Base-by-base conservation (phyloP, 768 basidiomycete genomes). In the Mycena belliarum region DNA sequence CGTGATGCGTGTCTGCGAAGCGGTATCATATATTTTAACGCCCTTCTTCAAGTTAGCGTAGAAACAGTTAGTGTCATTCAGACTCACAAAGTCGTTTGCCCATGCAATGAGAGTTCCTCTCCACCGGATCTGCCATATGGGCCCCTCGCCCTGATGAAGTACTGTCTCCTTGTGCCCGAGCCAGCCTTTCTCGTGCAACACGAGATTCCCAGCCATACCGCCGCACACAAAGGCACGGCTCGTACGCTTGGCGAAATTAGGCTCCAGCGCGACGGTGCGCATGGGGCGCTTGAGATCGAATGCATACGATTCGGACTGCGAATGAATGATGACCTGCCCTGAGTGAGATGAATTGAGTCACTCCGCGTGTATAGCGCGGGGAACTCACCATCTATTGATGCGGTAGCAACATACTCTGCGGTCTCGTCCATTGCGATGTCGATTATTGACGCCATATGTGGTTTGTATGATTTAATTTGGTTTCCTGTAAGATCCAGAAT, bases 101-200 rank as follows among this genome's bases (percentile, higher is more conserved):
- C 97, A 99, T 0, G 94, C 95, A 63, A 98, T 93, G 28, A 97
- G 76, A 46, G 82, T 82, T 1, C 86, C 88, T 66, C 85, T 78
- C 97, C 97, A 98, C 55, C 88, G 82, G 11, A 88, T 85, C 49
- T 87, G 86, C 94, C 95, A 98, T 50, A 99, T 92, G 0, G 97
- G 93, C 12, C 96, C 97, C 73, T 98, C 97, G 5, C 89, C 91
- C 6, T 70, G 78, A 67, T 94, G 88, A 20, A 97, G 70, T 7
- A 88, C 71, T 0, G 88, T 91, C 70, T 96, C 95, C 67, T 92
- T 97, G 66, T 97, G 91, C 0, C 96, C 95, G 1, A 98, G 74
- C 95, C 97, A 98, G 7, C 95, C 92, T 69, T 97, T 98, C 77
- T 98, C 96, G 61, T 91, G 85, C 64, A 97, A 66, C n/a, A 91